Percentiles rank a stretch among this genome's conserved stretches.
Conservation (phyloP, 352 stramenopile species). For the Phytophthora cactorum region DNA sequence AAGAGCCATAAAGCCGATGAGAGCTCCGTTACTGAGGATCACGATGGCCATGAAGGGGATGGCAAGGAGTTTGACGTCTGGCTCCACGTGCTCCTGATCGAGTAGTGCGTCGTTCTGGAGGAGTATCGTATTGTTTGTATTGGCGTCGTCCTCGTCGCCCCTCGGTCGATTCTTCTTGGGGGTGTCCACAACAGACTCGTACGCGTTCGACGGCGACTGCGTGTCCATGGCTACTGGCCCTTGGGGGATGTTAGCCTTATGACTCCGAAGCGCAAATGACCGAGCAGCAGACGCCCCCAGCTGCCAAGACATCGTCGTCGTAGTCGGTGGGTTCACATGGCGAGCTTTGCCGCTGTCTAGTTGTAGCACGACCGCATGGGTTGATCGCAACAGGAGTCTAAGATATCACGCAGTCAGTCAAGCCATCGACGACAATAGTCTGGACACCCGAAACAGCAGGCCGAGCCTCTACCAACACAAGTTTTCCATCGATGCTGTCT, state of each 20-base stretch:
- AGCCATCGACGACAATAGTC: no score
- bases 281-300: no score
- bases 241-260: neutral
- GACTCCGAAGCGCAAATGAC: constrained; percentile 7
- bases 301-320: no score
- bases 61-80: constrained; percentile 29
- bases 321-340: neutral
- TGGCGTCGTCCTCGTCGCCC: constrained; percentile 12
- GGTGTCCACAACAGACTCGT: constrained; percentile 1
- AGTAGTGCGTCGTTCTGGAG: constrained; percentile 14
- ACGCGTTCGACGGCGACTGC: constrained; percentile 20
- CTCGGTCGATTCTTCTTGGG: constrained; percentile 16
- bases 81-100: constrained; percentile 18
- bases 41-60: constrained; percentile 31
- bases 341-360: no score
- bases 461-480: neutral
- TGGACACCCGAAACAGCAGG: constrained; percentile 1
- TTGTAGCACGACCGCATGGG: no score
- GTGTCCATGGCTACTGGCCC: constrained; percentile 2
- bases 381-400: no score
- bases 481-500: neutral
- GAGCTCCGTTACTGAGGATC: constrained; percentile 21
- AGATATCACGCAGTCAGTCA: no score
- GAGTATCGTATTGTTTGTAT: constrained; percentile 7
- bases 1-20: constrained; percentile 38